Conservation (phyloP, 1,139 yeast species). For the Candida sanyaensis region DNA sequence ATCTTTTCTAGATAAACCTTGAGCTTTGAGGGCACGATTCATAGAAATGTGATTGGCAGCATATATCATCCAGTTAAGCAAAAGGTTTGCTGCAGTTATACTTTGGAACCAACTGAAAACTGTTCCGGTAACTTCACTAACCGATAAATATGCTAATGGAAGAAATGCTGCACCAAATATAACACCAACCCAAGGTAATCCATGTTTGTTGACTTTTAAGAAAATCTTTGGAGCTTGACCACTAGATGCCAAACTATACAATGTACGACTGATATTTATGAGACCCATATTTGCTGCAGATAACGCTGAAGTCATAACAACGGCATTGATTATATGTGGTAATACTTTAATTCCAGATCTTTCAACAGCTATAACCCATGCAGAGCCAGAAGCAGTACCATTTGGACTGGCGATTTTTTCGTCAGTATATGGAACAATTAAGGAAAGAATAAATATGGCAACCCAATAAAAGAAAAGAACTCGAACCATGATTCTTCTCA, state of each 20-base stretch:
- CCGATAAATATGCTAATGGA: constrained; percentile 31
- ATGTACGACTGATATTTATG: constrained; percentile 42
- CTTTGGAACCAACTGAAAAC: constrained; percentile 32
- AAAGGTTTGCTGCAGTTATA: constrained; percentile 24
- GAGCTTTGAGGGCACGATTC: constrained; percentile 37
- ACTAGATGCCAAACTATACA: constrained; percentile 49
- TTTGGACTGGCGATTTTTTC: constrained; percentile 34
- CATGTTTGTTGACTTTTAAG: constrained; percentile 34
- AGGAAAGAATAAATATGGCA: constrained; percentile 45
- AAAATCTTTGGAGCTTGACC: constrained; percentile 44
- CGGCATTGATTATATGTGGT: constrained; percentile 52
- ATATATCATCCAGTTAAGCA: constrained; percentile 29
- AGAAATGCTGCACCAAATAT: constrained; percentile 23
- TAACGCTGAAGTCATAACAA: constrained; percentile 53
- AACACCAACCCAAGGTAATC: constrained; percentile 27
- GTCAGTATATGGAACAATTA: constrained; percentile 49
- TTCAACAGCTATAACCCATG: constrained; percentile 55
- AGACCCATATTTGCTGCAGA: constrained; percentile 51
- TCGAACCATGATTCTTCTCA: constrained; percentile 47
- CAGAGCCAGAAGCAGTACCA: constrained; percentile 54
- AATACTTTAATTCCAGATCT: constrained; percentile 50
- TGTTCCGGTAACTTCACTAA: constrained; percentile 20
- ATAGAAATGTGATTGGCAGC: constrained; percentile 32
- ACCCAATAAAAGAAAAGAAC: constrained; percentile 44
- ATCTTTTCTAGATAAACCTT: constrained; percentile 34